Base-by-base conservation (phyloP, 169 alveolate species). In the Theileria orientalis region DNA sequence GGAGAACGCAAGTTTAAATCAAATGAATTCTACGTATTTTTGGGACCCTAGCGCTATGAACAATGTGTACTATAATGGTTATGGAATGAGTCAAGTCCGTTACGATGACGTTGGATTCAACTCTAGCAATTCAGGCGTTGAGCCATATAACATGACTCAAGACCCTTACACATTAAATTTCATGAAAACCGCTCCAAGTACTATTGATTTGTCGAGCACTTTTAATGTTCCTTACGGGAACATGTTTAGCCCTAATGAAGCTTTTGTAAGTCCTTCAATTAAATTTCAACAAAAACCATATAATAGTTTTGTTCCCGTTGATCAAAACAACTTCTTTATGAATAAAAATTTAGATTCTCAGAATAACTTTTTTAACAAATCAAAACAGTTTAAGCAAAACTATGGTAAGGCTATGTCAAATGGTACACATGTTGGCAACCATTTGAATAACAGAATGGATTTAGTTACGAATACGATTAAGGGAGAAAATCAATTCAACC, bases 151-250 rank as follows among this genome's bases (percentile, higher is more conserved):
- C 21, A 47, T 47, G 57, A 47, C 57, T 47, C 57, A 47, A 47
- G 57, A 47, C 57, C 57, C 57, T 3, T 47, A 47, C 21, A 47
- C 57, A 47, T n/a, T 47, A 27, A 47, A 47, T 27, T 47, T n/a
- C 11, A 47, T 47, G 57, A 47, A 47, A 47, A 47, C 16, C 21
- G 21, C 21, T 21, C 16, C 21, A 27, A 47, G 21, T 47, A 47
- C 16, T 47, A n/a, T n/a, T n/a, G 16, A 47, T 47, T n/a, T 47
- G 16, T 47, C 11, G 3, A 47, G 21, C 21, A 27, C 30, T 47
- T 47, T n/a, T 47, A 47, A 47, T 47, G 6, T 47, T 21, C 30
- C 16, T n/a, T 47, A 47, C 21, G 57, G 57, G 16, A 47, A 27
- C 57, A 47, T 47, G 16, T 47, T 27, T 3, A 47, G 57, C 21